Evolutionary conservation across 2,329 filamentous ascomycete genomes (phyloP), one percentile per base, ranked within the genome.

Genomic region (Plenodomus tracheiphilus): DNA sequence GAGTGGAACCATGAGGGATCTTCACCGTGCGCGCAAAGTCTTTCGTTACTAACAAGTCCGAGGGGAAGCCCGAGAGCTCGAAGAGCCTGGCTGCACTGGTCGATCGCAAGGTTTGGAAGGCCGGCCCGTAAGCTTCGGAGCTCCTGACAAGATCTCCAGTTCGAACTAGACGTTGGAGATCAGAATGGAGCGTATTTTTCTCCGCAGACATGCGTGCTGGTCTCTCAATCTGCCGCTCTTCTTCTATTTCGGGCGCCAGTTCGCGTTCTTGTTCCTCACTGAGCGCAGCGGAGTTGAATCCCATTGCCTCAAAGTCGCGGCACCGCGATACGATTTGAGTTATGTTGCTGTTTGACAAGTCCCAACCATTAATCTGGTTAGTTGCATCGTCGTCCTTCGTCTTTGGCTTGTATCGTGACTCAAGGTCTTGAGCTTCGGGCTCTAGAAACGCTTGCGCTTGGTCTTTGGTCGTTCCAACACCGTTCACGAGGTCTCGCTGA

Each of bases 241-340:
- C 70, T 54, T 89, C 83, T 1, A 82, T 77, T 51, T 91, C 86
- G 0, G 83, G 84, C 0, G 82, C 76, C 0, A 90, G 72, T 53
- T 89, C 87, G 0, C 86, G 77, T 61, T 90, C 86, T 54, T 89
- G 85, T 48, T 90, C 87, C 58, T 89, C 85, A 2, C 81, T 71
- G 0, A 88, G 67, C 0, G 70, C 68, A 0, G 74, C 71, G 0
- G 72, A 59, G 1, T 64, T 54, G 20, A 76, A 58, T 2, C 60
- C 44, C 36, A 64, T 50, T 4, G 68, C 64, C 3, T 60, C 49
- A 35, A 71, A 69, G 1, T 62, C 54, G 6, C 43, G 51, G 46
- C 56, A 70, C 21, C 49, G 54, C 4, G 46, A 35, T 2, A 62
- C 16, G 9, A 70, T 68, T 7, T 49, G 36, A 6, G 42, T 15